Evolutionary conservation across 805 yeast genomes (phyloP).

Genomic region (Candida manassasensis): DNA sequence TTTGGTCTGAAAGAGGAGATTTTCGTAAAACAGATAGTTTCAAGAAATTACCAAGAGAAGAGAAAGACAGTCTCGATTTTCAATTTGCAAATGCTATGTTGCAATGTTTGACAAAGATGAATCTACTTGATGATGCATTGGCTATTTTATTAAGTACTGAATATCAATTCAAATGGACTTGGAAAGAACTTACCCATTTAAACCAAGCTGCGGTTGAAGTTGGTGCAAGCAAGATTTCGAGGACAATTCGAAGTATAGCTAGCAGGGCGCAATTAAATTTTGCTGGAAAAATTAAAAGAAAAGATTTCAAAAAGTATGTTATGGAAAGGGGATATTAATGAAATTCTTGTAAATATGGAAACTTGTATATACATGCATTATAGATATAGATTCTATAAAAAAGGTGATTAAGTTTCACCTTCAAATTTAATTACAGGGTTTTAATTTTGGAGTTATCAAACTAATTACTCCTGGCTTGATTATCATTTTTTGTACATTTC

Average conservation of each 20-base stretch:
- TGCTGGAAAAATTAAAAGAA: constrained; percentile 36
- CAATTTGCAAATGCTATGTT: constrained; percentile 73
- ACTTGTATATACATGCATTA: constrained; percentile 7
- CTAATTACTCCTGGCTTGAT: constrained; percentile 48
- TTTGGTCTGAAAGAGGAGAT: constrained; percentile 78
- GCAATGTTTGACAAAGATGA: constrained; percentile 48
- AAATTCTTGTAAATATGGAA: constrained; percentile 12
- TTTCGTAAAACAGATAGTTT: constrained; percentile 56
- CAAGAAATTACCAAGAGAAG: constrained; percentile 28
- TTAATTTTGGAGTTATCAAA: constrained; percentile 19
- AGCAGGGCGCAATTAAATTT: constrained; percentile 30
- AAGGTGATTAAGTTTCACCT: background rate
- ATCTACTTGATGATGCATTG: constrained; percentile 63
- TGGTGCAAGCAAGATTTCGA: constrained; percentile 26
- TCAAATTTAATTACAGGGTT: background rate
- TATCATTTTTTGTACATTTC: constrained; percentile 49
- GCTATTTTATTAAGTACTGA: constrained; percentile 63
- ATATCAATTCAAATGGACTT: constrained; percentile 66
- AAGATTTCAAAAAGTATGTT: constrained; percentile 28
- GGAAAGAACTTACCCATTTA: constrained; percentile 30
- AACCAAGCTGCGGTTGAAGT: constrained; percentile 26
- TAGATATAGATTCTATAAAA: constrained; percentile 7
- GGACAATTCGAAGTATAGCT: constrained; percentile 30
- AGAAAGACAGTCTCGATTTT: constrained; percentile 49
- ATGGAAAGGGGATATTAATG: constrained; percentile 28